phyloP scores from a whole-genome alignment of 352 stramenopile genomes.

The Phytophthora ohioensis region DNA sequence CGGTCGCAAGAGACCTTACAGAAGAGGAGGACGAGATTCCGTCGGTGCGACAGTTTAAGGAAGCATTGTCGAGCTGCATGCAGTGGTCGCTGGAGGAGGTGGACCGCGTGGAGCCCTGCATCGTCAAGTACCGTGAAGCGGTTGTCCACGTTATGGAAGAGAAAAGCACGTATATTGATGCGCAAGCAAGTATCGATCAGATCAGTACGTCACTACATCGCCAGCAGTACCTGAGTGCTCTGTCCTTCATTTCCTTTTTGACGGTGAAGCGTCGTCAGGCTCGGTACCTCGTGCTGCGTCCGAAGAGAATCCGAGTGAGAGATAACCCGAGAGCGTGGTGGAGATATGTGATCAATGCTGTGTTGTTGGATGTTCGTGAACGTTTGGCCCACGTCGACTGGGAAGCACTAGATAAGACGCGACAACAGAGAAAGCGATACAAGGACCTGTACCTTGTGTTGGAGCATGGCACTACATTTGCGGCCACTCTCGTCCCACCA shows the following conservation, averaged over 20 bases:
- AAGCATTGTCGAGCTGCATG: constrained; percentile 77
- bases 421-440: constrained; percentile 56
- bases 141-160: constrained; percentile 88
- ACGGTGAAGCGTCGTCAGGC: constrained; percentile 67
- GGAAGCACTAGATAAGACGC: constrained; percentile 51
- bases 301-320: constrained; percentile 48
- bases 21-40: constrained; percentile 85
- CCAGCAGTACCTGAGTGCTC: constrained; percentile 77
- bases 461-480: constrained; percentile 40
- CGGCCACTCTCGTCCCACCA: constrained; percentile 47
- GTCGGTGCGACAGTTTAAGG: constrained; percentile 76
- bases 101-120: constrained; percentile 61
- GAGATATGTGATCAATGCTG: constrained; percentile 77
- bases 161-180: constrained; percentile 90
- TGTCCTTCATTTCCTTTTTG: constrained; percentile 81
- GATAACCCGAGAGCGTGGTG: constrained; percentile 74
- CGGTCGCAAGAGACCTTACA: constrained; percentile 71
- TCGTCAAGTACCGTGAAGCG: constrained; percentile 78
- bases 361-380: constrained; percentile 78
- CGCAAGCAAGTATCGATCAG: constrained; percentile 73
- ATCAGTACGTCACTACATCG: constrained; percentile 71
- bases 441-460: constrained; percentile 66
- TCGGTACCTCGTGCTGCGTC: constrained; percentile 68
- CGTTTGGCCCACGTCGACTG: constrained; percentile 77
- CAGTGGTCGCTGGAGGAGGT: constrained; percentile 77